Percentiles rank a stretch among this genome's conserved stretches.
Conservation (phyloP, 495 filamentous ascomycete genomes). For the Penicillium atrosanguineum region DNA sequence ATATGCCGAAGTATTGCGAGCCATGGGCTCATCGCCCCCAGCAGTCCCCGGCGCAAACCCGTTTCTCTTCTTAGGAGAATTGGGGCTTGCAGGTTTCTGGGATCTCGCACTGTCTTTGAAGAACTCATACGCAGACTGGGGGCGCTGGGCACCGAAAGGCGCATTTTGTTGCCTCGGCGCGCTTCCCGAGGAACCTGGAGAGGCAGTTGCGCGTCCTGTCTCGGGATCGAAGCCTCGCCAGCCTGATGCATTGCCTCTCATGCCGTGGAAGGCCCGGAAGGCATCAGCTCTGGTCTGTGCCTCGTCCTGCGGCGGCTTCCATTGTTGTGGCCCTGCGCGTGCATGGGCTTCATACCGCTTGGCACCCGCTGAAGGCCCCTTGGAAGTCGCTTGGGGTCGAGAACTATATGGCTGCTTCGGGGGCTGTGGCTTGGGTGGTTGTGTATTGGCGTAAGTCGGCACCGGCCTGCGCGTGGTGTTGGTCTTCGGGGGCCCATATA, state of each 20-base stretch:
- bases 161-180: conserved; percentile 35
- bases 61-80: conserved; percentile 48
- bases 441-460: conserved; percentile 21
- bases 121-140: conserved; percentile 48
- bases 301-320: conserved; percentile 47
- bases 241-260: conserved; percentile 47
- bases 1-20: conserved; percentile 51
- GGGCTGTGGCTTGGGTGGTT: conserved; percentile 27
- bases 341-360: conserved; percentile 54
- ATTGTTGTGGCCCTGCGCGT: conserved; percentile 40
- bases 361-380: conserved; percentile 51
- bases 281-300: conserved; percentile 55
- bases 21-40: conserved; percentile 57
- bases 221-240: conserved; percentile 44
- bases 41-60: conserved; percentile 54
- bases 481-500: conserved; percentile 34
- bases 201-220: conserved; percentile 30
- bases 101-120: conserved; percentile 33
- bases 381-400: conserved; percentile 32
- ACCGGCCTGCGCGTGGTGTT: conserved; percentile 24
- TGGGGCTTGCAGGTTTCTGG: conserved; percentile 33
- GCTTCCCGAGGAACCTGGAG: conserved; percentile 16
- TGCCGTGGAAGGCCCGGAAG: conserved; percentile 68
- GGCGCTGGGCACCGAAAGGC: conserved; percentile 30
- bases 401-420: conserved; percentile 26